Conservation (phyloP, 805 yeast species). For the Priceomyces castillae region DNA sequence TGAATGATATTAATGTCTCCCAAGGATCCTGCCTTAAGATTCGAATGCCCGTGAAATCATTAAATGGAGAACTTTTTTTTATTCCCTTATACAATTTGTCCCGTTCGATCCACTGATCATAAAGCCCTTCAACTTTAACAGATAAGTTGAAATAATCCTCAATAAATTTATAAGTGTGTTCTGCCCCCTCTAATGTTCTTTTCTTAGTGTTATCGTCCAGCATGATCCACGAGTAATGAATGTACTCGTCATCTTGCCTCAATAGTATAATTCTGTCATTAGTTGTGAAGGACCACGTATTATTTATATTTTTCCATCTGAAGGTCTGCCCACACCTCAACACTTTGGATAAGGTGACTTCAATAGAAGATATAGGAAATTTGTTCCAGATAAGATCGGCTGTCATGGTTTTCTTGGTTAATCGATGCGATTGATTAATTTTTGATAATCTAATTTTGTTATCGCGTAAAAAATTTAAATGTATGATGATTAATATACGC, state of each 20-base stretch:
- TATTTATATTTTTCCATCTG: conserved; percentile 65
- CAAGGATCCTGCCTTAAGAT: conserved; percentile 94
- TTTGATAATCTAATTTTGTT: neutral
- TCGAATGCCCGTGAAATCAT: conserved; percentile 64
- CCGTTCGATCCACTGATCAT: conserved; percentile 56
- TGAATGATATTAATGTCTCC: conserved; percentile 89
- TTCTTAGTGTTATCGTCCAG: conserved; percentile 8
- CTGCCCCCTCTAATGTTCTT: conserved; percentile 7
- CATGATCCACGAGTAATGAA: conserved; percentile 52
- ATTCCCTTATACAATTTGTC: conserved; percentile 48
- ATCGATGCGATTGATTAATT: neutral
- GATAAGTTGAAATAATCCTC: conserved; percentile 69
- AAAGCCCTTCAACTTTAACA: conserved; percentile 52
- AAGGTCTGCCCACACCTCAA: conserved; percentile 86
- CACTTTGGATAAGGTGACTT: conserved; percentile 61
- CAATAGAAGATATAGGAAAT: conserved; percentile 28
- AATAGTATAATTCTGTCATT: conserved; percentile 61
- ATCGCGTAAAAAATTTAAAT: neutral
- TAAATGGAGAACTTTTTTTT: conserved; percentile 31
- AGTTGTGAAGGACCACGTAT: conserved; percentile 65
- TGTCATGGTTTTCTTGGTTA: conserved; percentile 16
- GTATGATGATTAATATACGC: no score
- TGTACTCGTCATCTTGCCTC: conserved; percentile 49
- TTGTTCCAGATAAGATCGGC: conserved; percentile 23
- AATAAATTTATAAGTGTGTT: conserved; percentile 44